Evolutionary conservation across 2,329 filamentous ascomycete genomes (phyloP).

Genomic region (Nemania sp.): DNA sequence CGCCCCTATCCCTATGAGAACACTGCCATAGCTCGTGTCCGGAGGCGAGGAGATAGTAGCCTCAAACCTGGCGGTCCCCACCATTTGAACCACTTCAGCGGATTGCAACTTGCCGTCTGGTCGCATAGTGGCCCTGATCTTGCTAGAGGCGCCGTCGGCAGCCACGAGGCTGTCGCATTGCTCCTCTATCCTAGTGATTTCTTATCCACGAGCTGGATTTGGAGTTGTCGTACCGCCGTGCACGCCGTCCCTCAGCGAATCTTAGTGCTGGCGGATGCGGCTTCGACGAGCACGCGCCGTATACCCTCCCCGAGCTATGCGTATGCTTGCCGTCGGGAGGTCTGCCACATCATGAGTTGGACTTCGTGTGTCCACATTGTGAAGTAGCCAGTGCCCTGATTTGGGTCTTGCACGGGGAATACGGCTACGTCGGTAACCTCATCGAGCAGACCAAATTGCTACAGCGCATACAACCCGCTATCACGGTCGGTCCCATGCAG

Average conservation of each 20-base stretch:
- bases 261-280: slow-evolving; percentile 28
- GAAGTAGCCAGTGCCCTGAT: slow-evolving; percentile 48
- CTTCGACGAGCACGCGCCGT: slow-evolving; percentile 52
- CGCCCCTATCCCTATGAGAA: slow-evolving; percentile 55
- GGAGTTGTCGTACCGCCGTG: slow-evolving; percentile 36
- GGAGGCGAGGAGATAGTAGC: slow-evolving; percentile 51
- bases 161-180: slow-evolving; percentile 59
- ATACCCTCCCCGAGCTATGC: slow-evolving; percentile 55
- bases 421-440: slow-evolving; percentile 50
- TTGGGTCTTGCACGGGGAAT: slow-evolving; percentile 46
- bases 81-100: slow-evolving; percentile 55
- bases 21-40: slow-evolving; percentile 56
- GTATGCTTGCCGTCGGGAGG: slow-evolving; percentile 53
- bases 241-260: slow-evolving; percentile 34
- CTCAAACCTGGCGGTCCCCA: slow-evolving; percentile 55
- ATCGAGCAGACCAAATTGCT: slow-evolving; percentile 56
- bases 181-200: slow-evolving; percentile 32
- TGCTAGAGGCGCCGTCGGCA: slow-evolving; percentile 60
- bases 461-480: slow-evolving; percentile 54
- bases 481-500: slow-evolving; percentile 53
- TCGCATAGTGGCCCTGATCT: slow-evolving; percentile 54
- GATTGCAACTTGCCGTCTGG: slow-evolving; percentile 56
- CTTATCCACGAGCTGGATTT: slow-evolving; percentile 44
- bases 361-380: slow-evolving; percentile 57
- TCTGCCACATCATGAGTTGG: slow-evolving; percentile 50